Percentiles rank a stretch among this genome's conserved stretches.
Evolutionary conservation across 2,329 filamentous ascomycete genomes (phyloP).

Genomic region (Tolypocladium ophioglossoides): DNA sequence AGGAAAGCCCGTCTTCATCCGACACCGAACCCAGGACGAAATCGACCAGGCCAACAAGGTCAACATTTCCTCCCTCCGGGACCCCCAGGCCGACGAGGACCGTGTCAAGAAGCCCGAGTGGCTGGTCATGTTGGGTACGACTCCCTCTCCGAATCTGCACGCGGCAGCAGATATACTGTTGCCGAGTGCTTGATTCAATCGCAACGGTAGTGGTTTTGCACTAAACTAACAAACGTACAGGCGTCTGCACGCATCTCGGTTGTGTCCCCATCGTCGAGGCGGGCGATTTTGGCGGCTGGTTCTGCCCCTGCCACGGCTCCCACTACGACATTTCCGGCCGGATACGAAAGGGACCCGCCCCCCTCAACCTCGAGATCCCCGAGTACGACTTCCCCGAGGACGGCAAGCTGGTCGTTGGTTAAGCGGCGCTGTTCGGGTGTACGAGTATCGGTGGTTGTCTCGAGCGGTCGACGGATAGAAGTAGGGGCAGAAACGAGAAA

Average conservation of each 20-base stretch:
- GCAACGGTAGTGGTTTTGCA: not conserved
- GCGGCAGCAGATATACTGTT: not conserved
- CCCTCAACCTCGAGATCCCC: conserved; percentile 94
- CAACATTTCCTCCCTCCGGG: conserved; percentile 73
- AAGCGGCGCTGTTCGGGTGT: conserved; percentile 25
- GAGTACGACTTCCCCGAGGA: conserved; percentile 89
- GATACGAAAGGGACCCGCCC: conserved; percentile 93
- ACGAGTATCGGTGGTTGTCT: conserved; percentile 7
- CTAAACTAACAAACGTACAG: conserved; percentile 39
- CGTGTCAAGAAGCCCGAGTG: conserved; percentile 98
- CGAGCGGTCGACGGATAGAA: conserved; percentile 7
- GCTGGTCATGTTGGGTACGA: conserved; percentile 92
- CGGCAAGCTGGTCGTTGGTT: conserved; percentile 84
- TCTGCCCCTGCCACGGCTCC: conserved; percentile 99
- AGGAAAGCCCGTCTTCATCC: conserved; percentile 99
- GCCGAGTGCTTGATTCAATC: not conserved
- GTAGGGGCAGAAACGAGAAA: conserved; percentile 5
- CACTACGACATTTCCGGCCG: conserved; percentile 99
- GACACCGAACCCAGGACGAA: conserved; percentile 87
- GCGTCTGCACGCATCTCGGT: conserved; percentile 97
- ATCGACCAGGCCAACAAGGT: conserved; percentile 90
- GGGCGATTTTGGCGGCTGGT: conserved; percentile 97
- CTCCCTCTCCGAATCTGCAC: not conserved
- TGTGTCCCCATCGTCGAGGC: conserved; percentile 99
- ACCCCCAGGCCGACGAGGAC: conserved; percentile 82